Base-by-base conservation (phyloP, 768 basidiomycete species). In the Trametes meyenii region DNA sequence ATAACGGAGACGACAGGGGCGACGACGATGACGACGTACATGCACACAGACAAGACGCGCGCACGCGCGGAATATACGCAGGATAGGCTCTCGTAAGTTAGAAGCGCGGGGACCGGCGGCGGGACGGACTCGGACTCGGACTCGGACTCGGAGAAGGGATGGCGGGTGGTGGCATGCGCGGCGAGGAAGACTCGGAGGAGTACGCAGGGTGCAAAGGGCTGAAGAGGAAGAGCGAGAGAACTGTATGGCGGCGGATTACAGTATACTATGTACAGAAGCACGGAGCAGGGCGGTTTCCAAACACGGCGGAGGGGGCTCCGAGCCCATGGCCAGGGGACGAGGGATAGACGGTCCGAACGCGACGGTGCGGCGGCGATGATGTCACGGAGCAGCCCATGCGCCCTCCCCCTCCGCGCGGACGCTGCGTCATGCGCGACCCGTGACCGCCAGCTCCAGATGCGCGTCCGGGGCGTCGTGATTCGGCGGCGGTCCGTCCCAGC, bases 301-400 rank as follows among this genome's bases (percentile, higher is more conserved):
- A 43, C 40, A 49, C 43, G 51, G 49, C 57, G 29, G 50, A 42
- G 10, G 51, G 40, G 29, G 29, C 29, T 33, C 29, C 29, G 29
- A 33, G 29, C 29, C 29, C 29, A 33, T 3, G 29, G 29, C 21
- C 21, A 53, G 46, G n/a, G 17, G 23, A 42, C 56, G 46, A 33
- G 29, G 29, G 29, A 33, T 8, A 8, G 29, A 33, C 29, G 29
- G 46, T 44, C 50, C 58, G 56, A 50, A 52, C 50, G 42, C 44
- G 40, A 40, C 48, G 23, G 21, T 21, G 21, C 46, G 26, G 10
- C 38, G 43, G 13, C 35, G 50, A 49, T 60, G 59, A 60, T 60
- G 51, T 60, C 52, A 60, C 23, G 43, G 23, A 51, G 35, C 50
- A 40, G 26, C 19, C 21, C 10, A 48, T 24, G 46, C 29, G 46